These are phyloP conservation scores for Tritrichomonas musculus DNA, from an alignment of 208 protist species.

Conservation along the genomic window DNA sequence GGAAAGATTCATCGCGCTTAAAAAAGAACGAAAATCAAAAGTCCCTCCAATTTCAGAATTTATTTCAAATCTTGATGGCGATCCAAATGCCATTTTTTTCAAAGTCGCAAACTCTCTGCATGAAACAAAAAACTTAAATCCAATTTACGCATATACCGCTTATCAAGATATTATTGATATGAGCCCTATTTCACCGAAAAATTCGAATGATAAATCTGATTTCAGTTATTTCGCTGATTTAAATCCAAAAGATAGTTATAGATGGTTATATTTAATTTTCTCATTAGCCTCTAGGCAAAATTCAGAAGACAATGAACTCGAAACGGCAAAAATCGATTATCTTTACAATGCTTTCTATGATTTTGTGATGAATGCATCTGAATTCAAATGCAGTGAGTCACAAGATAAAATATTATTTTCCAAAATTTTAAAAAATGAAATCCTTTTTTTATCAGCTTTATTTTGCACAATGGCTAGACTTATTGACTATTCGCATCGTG, in stretches of 20 bases:
- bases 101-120: neutral
- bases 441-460: neutral
- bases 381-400: too few species aligned
- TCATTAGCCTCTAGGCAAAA: neutral
- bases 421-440: neutral
- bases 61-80: too few species aligned
- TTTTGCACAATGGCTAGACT: neutral
- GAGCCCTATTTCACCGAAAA: neutral
- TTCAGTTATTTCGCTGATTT: too few species aligned
- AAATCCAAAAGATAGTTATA: neutral
- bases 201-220: neutral
- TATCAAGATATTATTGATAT: neutral
- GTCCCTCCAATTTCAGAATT: too few species aligned
- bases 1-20: too few species aligned
- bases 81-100: neutral
- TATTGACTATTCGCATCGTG: neutral
- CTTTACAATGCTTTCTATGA: neutral
- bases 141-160: neutral
- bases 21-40: too few species aligned
- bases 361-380: neutral
- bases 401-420: too few species aligned
- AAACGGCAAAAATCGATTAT: neutral
- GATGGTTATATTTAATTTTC: neutral
- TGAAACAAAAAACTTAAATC: neutral
- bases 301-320: neutral